Base-by-base conservation (phyloP, 148 eudicot genomes). In the Persicaria tinctoria region DNA sequence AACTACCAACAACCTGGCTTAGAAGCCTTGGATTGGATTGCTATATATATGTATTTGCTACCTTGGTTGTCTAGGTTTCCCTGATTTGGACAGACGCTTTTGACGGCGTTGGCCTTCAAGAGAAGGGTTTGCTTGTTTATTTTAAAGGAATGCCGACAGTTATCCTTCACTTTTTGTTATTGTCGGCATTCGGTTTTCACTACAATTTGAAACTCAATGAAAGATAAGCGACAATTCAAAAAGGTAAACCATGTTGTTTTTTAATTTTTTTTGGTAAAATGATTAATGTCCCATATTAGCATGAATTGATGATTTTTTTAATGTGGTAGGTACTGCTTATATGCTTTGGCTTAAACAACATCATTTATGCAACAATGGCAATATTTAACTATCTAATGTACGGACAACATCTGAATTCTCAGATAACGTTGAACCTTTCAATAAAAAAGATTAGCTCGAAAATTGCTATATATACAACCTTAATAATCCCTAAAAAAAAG, bases 351-450 rank as follows among this genome's bases (percentile, higher is more conserved):
- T 20, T 76, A 1, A 55, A 78, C 57, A 86, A 84, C 11, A 49
- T 81, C 44, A 79, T 53, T 18, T 83, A 83, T 51, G 77, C 79
- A 10, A 75, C 80, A 12, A 85, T 87, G 86, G 88, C 86, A 38
- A 55, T 85, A 44, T 17, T 81, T 12, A 86, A 86, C 11, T 87
- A 87, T 78, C 70, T 80, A 3, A 87, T 87, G 90, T 87, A 78
- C 57, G 90, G 90, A 46, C 66, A 79, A 45, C 49, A 75, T 4
- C 68, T 83, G 5, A 9, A 70, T 27, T 83, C 90, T 6, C 86
- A 87, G 48, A 77, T 87, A 51, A 87, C 90, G 1, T n/a, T 87
- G 66, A 79, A 87, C 59, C 90, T 87, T 73, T 86, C 86, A 1
- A 77, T 62, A 9, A 1, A 75, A 0, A 83, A 75, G 32, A 7